Conservation (phyloP, 2,329 filamentous ascomycete species). For the Botrytis porri region DNA sequence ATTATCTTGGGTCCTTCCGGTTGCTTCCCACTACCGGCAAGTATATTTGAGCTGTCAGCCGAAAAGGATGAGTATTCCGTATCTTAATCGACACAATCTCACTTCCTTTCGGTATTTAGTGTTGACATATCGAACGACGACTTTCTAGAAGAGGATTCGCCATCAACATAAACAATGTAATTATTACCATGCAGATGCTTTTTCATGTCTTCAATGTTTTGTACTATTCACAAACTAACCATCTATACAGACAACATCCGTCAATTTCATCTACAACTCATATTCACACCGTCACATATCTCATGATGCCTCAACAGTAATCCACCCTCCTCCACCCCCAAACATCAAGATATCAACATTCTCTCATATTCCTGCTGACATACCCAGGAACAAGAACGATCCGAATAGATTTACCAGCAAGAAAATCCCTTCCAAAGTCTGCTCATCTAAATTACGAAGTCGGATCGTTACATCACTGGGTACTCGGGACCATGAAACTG, state of each 20-base stretch:
- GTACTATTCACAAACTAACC: not conserved
- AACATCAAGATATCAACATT: not conserved
- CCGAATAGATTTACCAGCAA: not conserved
- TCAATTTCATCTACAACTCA: not conserved
- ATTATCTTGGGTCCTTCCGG: not conserved
- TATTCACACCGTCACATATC: not conserved
- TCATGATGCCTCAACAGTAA: constrained; percentile 8
- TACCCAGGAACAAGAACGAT: not conserved
- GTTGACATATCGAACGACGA: not conserved
- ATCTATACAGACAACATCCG: not conserved
- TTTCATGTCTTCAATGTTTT: accelerated
- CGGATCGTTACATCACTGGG: not conserved
- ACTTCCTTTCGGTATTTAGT: not conserved
- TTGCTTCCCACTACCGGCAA: too few relatives aligned
- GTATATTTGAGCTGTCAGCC: not conserved
- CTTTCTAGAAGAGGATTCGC: not conserved
- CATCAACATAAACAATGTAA: not conserved
- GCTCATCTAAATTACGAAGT: not conserved
- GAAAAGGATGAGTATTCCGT: not conserved
- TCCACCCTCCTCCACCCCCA: too few relatives aligned
- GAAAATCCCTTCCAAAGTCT: not conserved
- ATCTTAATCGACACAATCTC: not conserved
- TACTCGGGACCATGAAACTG: not conserved
- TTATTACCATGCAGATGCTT: too few relatives aligned
- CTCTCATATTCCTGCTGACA: not conserved